Base-by-base conservation (phyloP, 345 rosid species). In the Odontarrhena argentea region DNA sequence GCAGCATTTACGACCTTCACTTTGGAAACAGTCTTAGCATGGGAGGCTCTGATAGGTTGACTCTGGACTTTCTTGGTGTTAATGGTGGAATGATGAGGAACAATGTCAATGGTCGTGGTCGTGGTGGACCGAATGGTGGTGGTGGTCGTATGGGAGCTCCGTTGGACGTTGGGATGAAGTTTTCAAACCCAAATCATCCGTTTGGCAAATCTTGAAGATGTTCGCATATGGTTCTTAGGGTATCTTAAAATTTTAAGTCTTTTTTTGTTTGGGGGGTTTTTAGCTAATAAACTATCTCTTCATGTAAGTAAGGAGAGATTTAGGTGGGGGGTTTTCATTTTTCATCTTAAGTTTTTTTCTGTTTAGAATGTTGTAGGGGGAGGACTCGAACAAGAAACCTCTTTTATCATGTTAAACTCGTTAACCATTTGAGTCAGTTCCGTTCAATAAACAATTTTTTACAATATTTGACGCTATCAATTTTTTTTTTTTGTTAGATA, bases 61-160 rank as follows among this genome's bases (percentile, higher is more conserved):
- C 94, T 3, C 68, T 86, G 64, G 94, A 87, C 65, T 87, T 87
- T 68, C 91, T 87, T 41, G 91, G 94, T 0, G 94, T 87, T 24
- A 88, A 87, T 55, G 85, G 83, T 36, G 77, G 77, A 40, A 75
- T 75, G 55, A 78, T 80, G 68, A 81, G 77, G 68, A 81, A 76
- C 65, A 59, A 59, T 53, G 65, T 71, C 8, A 67, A 76, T 66
- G 66, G 71, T 18, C 70, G 71, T 57, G 22, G 22, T 0, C 36
- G 36, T 32, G 18, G 22, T 24, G 48, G 48, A 12, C 15, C 15
- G 22, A 18, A 18, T 18, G 22, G 22, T 44, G 48, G 48, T 1
- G 41, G 71, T 55, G 46, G 64, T 58, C 67, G 67, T 65, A 40
- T 34, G 59, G 67, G 58, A n/a, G 11, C 67, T 65, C 62, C 77